These are phyloP conservation scores for Hansenula lynferdii DNA, from an alignment of 1,139 yeast species.

Conservation along the genomic window DNA sequence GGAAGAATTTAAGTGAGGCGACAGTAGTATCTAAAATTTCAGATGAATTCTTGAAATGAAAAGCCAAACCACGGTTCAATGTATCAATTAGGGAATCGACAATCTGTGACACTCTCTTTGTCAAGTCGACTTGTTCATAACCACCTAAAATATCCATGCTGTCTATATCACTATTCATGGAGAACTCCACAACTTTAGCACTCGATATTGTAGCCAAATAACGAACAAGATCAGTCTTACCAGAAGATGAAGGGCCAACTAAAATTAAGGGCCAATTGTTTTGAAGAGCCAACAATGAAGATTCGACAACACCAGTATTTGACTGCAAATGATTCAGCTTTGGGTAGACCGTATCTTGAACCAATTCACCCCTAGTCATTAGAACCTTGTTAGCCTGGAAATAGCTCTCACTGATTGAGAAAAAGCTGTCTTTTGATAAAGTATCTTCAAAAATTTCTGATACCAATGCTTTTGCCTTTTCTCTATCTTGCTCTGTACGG, in stretches of 20 bases:
- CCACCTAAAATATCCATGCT: constrained; percentile 97
- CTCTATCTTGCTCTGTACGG: constrained; percentile 56
- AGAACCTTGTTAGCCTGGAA: constrained; percentile 66
- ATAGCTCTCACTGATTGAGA: constrained; percentile 39
- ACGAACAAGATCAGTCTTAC: constrained; percentile 77
- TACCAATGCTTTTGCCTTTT: constrained; percentile 46
- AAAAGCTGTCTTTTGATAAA: constrained; percentile 38
- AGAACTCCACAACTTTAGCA: constrained; percentile 70
- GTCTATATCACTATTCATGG: constrained; percentile 94
- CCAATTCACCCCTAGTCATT: constrained; percentile 35
- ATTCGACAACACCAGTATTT: constrained; percentile 58
- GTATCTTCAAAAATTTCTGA: constrained; percentile 48
- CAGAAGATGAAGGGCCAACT: constrained; percentile 82
- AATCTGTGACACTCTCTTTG: constrained; percentile 47
- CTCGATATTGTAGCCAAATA: constrained; percentile 69
- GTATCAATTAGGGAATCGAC: constrained; percentile 30
- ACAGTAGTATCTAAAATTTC: constrained; percentile 18
- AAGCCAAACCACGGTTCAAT: constrained; percentile 34
- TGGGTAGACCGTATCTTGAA: constrained; percentile 37
- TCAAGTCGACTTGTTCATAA: constrained; percentile 85
- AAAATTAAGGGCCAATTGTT: constrained; percentile 80
- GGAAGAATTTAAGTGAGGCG: constrained; percentile 25
- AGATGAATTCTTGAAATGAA: constrained; percentile 28
- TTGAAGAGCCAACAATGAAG: constrained; percentile 67
- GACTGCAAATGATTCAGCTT: constrained; percentile 57